These are phyloP conservation scores for Moesziomyces aphidis DNA, from an alignment of 1,284 basidiomycete genomes.

Conservation along the genomic window DNA sequence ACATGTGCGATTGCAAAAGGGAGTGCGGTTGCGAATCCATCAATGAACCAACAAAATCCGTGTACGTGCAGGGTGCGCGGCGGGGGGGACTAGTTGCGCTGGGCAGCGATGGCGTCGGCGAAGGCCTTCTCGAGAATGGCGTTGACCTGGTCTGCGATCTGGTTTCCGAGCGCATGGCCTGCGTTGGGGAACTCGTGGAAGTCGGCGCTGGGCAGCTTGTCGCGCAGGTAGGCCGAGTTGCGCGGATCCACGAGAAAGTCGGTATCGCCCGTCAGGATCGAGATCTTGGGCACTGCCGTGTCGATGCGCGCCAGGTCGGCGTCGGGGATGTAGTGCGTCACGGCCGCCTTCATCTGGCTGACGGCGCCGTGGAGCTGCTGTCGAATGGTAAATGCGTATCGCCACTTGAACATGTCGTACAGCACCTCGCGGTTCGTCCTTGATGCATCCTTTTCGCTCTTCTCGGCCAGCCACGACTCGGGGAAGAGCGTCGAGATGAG, in stretches of 20 bases:
- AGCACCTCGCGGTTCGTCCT: conserved; percentile 50
- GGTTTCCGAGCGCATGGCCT: conserved; percentile 78
- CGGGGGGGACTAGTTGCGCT: background rate
- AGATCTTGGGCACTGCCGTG: conserved; percentile 73
- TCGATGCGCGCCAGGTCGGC: conserved; percentile 74
- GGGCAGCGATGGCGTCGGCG: conserved; percentile 10
- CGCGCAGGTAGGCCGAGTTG: conserved; percentile 75
- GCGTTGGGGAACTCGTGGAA: conserved; percentile 75
- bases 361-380: conserved; percentile 77
- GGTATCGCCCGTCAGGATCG: conserved; percentile 79
- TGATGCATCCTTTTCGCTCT: conserved; percentile 18
- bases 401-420: conserved; percentile 70
- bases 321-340: conserved; percentile 77
- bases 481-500: conserved; percentile 76
- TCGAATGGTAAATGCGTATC: conserved; percentile 73
- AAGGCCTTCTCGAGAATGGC: conserved; percentile 32
- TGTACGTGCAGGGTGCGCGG: conserved; percentile 6
- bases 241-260: conserved; percentile 76
- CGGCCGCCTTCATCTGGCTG: conserved; percentile 79
- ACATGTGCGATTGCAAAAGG: background rate
- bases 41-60: background rate
- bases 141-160: conserved; percentile 68
- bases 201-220: conserved; percentile 78
- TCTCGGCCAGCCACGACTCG: conserved; percentile 73
- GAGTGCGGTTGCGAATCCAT: background rate